Evolutionary conservation across 306 rosid genomes (phyloP).

Genomic region (Ceratonia siliqua): DNA sequence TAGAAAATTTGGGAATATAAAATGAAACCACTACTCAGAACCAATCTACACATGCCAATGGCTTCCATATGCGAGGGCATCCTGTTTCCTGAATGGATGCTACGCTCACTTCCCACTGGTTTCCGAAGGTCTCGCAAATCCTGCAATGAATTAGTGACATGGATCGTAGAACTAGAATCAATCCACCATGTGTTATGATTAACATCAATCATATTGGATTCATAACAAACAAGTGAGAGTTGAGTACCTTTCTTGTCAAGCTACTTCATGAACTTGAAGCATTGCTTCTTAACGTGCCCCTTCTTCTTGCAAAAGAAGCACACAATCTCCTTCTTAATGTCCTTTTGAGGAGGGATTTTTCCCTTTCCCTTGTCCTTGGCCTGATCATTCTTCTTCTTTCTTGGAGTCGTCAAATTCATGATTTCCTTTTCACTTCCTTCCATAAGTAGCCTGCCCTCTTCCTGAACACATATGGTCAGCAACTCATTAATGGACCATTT

Average conservation of each 20-base stretch:
- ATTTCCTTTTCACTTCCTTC: background rate
- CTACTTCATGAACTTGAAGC: background rate
- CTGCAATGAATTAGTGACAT: background rate
- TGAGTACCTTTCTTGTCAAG: background rate
- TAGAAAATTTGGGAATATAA: too few relatives aligned
- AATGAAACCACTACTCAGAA: too few relatives aligned
- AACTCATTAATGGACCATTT: constrained; percentile 16
- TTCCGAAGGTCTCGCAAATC: too few relatives aligned
- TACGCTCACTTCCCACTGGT: too few relatives aligned
- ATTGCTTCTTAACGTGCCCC: constrained; percentile 2
- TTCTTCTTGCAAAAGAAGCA: background rate
- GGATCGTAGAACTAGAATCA: constrained; percentile 17
- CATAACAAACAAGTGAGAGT: background rate
- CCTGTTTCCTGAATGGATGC: too few relatives aligned
- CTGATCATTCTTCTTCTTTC: background rate
- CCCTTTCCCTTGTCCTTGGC: background rate
- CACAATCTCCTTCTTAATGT: background rate
- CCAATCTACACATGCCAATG: too few relatives aligned
- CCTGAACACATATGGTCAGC: constrained; percentile 11
- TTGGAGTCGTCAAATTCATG: background rate
- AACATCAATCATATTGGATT: constrained; percentile 5
- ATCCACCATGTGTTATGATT: constrained; percentile 23
- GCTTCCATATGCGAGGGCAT: too few relatives aligned
- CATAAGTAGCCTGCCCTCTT: background rate
- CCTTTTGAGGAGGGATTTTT: background rate